Base-by-base conservation (phyloP, 768 basidiomycete species). In the Suillus paluster region DNA sequence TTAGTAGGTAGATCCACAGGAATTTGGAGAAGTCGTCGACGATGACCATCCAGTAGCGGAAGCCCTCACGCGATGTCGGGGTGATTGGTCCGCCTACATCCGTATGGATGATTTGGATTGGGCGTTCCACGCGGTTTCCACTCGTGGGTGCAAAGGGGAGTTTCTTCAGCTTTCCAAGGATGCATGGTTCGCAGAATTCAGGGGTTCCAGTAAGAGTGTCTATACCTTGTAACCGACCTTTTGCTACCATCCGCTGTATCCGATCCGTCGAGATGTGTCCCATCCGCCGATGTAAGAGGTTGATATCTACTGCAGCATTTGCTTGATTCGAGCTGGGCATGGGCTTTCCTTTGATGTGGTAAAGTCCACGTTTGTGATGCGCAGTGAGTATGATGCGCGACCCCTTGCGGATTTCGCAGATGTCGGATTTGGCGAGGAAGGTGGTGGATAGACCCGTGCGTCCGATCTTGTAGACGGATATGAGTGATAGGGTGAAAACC, bases 21-120 rank as follows among this genome's bases (percentile, higher is more conserved):
- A 59, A 63, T 12, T 49, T 15, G 21, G 6, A 33, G 52, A 25
- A 64, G 36, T 70, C 49, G 33, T 70, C 64, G 3, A 64, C 52
- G n/a, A 70, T 49, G 8, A 61, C 36, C 3, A 70, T 59, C 64
- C 69, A 66, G 48, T 62, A 70, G 1, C 27, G 34, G 38, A 49
- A 38, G 1, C 67, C 67, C 36, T 52, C 25, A 15, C 33, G 8
- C 14, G 59, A 55, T 27, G 15, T 19, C 17, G 58, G 66, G 30
- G 42, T 63, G 5, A 71, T 62, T 1, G 66, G 68, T 27, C 68
- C 63, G 12, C 64, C 60, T n/a, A 66, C 58, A 45, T 71, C 65
- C 5, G 57, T 56, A 23, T 66, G 61, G 11, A 67, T 46, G 17
- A 68, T 36, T 15, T 67, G 52, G n/a, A 66, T 54, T 3, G 68